These are phyloP conservation scores for Leccinum sublutescens DNA, from an alignment of 768 basidiomycete genomes.

Conservation along the genomic window DNA sequence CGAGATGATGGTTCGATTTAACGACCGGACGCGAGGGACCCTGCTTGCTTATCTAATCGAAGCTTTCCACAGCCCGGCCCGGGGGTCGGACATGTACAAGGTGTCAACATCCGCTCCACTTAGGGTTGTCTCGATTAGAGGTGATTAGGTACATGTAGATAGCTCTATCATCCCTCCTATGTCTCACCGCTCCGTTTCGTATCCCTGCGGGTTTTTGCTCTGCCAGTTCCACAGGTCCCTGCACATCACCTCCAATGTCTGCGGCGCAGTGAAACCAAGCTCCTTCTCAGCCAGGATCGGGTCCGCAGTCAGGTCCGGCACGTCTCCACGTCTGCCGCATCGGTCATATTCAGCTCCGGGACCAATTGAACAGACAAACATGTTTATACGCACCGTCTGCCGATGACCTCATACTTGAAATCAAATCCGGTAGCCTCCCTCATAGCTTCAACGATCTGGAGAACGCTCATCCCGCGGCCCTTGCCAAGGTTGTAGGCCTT, in stretches of 20 bases:
- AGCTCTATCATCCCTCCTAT: neutral
- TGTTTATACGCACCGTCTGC: constrained; percentile 65
- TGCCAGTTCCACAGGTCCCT: constrained; percentile 99
- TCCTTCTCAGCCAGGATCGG: constrained; percentile 89
- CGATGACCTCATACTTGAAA: constrained; percentile 87
- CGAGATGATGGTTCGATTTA: constrained; percentile 1
- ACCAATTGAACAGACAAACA: neutral
- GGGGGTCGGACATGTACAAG: neutral
- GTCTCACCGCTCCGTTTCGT: constrained; percentile 35
- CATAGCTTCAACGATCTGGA: constrained; percentile 96
- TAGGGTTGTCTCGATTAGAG: constrained; percentile 11
- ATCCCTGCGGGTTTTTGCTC: constrained; percentile 84
- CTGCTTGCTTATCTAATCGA: constrained; percentile 15
- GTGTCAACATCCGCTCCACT: neutral
- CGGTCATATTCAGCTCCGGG: constrained; percentile 4
- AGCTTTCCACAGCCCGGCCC: neutral
- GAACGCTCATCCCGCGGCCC: constrained; percentile 87
- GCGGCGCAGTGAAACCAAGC: constrained; percentile 84
- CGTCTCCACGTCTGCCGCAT: constrained; percentile 75
- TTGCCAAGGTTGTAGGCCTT: constrained; percentile 98
- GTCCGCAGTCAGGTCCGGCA: constrained; percentile 94
- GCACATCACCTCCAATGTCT: constrained; percentile 89
- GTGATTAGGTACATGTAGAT: constrained; percentile 22
- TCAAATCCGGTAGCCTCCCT: constrained; percentile 83
- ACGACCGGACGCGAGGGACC: neutral